A percentile compares a stretch with the other conserved stretches of the same genome.
Conservation (phyloP, 495 filamentous ascomycete species). For the Clavariopsis aquatica region DNA sequence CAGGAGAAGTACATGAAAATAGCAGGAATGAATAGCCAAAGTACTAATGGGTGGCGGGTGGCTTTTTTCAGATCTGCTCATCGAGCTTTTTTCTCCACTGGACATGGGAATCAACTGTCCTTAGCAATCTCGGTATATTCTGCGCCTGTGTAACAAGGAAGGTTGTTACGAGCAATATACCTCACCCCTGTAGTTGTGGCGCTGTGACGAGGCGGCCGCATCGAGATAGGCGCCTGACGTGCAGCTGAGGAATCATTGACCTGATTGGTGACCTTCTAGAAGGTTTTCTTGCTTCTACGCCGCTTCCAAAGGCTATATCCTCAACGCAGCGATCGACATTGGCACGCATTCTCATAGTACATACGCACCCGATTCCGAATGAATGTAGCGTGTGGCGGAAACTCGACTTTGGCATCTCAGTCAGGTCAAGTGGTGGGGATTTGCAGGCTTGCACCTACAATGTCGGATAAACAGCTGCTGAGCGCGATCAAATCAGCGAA, state of each 20-base stretch:
- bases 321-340: background rate
- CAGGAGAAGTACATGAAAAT: no score
- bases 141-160: background rate
- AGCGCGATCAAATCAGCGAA: background rate
- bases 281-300: slow-evolving; percentile 1
- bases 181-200: slow-evolving; percentile 18
- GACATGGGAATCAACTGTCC: background rate
- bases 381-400: no score
- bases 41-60: background rate
- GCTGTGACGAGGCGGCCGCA: slow-evolving; percentile 6
- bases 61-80: no score
- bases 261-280: slow-evolving; percentile 15
- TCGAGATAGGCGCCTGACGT: slow-evolving; percentile 22
- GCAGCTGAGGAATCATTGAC: background rate
- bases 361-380: no score
- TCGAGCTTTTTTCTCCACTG: background rate
- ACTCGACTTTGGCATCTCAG: background rate
- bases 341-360: no score
- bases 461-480: background rate
- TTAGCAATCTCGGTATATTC: background rate
- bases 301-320: background rate
- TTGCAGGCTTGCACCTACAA: background rate
- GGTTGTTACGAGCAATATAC: background rate
- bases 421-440: background rate
- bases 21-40: background rate